Evolutionary conservation across 192 early-diverging fungal species (phyloP), one percentile per base, ranked within the genome.

Genomic region (Umbelopsis sp.): DNA sequence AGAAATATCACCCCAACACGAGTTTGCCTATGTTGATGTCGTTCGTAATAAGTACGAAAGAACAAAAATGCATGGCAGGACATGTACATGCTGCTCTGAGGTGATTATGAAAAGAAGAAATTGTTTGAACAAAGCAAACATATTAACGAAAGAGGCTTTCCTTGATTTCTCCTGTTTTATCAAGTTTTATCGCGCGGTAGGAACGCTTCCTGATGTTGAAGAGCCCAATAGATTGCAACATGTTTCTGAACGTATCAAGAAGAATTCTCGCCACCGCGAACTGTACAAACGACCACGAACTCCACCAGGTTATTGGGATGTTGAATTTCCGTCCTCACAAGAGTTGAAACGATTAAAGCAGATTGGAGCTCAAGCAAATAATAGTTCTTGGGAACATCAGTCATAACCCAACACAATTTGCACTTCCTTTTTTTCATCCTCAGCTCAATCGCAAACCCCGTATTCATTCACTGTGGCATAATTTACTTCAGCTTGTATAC

Each of bases 21-120:
- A 62, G 2, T 62, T 62, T 32, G 29, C 56, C 14, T 62, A 62
- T 31, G 56, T 62, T 7, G 56, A 62, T 62, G 56, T 62, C 26
- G 56, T 62, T 34, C 56, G 56, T n/a, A 62, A 62, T 31, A 36
- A 34, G 26, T 62, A 62, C 17, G 31, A 62, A 2, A 36, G 56
- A 34, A 34, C 56, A 7, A 62, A 62, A 26, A 6, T 62, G 31
- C 56, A 62, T 32, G 56, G 56, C 7, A 29, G 16, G 7, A n/a
- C 56, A 32, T 62, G 56, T 16, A 6, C 56, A 34, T 62, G 56
- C 31, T 62, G 56, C 8, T 36, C 56, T 17, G 31, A 62, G 8
- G 56, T 62, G 26, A 34, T 26, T 32, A 34, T n/a, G 14, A 12
- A 29, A 32, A 4, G 4, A 14, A 0, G 22, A 25, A 16, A 20